Conservation (phyloP, 805 yeast species). For the Nakazawaea anatomiae region DNA sequence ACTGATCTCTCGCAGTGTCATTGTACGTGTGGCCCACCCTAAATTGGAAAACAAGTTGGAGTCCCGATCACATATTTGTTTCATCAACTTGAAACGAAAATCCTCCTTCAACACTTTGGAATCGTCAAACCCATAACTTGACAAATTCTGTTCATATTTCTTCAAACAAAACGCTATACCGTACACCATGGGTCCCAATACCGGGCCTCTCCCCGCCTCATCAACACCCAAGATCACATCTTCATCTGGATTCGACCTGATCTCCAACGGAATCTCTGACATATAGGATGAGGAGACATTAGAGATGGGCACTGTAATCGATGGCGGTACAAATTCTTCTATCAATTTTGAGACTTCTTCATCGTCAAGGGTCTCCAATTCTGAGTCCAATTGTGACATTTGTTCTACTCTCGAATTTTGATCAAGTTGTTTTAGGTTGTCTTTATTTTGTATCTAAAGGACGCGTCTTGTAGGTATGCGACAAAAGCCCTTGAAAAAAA, state of each 20-base stretch:
- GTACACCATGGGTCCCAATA: conserved; percentile 96
- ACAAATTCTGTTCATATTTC: conserved; percentile 41
- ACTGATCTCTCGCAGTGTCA: conserved; percentile 84
- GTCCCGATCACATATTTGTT: conserved; percentile 42
- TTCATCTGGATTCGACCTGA: conserved; percentile 25
- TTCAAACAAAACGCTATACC: conserved; percentile 75
- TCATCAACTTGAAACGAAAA: conserved; percentile 57
- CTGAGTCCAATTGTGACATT: conserved; percentile 5
- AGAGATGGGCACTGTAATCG: conserved; percentile 23
- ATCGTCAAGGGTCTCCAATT: conserved; percentile 5
- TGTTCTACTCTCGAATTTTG: not conserved
- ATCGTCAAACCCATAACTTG: conserved; percentile 81
- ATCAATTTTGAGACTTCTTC: conserved; percentile 46
- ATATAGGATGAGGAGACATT: conserved; percentile 41
- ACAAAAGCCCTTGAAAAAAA: no score
- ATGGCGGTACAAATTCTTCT: conserved; percentile 26
- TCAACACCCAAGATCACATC: conserved; percentile 80
- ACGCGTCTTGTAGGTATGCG: no score
- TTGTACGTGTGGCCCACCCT: conserved; percentile 84
- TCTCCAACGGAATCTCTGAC: conserved; percentile 40
- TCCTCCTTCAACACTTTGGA: conserved; percentile 80
- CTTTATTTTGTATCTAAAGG: no score
- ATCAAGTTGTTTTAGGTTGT: not conserved
- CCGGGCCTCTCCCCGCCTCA: conserved; percentile 99
- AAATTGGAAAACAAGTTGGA: conserved; percentile 47